Conservation (phyloP, 768 basidiomycete species). For the Pleurotus citrinopileatus region DNA sequence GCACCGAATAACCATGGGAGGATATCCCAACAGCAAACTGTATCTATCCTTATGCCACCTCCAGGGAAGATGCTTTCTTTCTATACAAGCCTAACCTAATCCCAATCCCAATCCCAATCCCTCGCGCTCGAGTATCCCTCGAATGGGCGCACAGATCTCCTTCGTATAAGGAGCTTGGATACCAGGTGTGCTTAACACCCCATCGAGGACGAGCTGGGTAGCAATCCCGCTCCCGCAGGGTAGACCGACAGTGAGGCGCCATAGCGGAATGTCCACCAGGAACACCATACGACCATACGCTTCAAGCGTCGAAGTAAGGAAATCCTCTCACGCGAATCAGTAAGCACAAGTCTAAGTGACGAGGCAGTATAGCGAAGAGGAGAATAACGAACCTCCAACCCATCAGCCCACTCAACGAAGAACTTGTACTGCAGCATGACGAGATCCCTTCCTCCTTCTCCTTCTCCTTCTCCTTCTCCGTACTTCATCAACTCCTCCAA, state of each 20-base stretch:
- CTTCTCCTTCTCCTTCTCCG: constrained; percentile 80
- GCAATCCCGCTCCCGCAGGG: constrained; percentile 98
- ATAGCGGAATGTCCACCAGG: constrained; percentile 83
- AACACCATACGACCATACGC: constrained; percentile 82
- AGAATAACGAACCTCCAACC: constrained; percentile 52
- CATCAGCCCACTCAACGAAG: constrained; percentile 85
- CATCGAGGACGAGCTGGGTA: constrained; percentile 82
- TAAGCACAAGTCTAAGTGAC: neutral
- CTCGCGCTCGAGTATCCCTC: constrained; percentile 65
- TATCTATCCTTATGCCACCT: too few species aligned
- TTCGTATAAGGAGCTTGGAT: constrained; percentile 85
- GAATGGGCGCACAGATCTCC: constrained; percentile 77
- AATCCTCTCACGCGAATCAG: constrained; percentile 73
- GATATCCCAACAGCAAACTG: too few species aligned
- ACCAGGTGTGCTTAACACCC: constrained; percentile 73
- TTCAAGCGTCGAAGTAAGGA: constrained; percentile 88
- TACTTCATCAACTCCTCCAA: constrained; percentile 94
- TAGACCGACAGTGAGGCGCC: constrained; percentile 87
- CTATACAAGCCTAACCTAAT: too few species aligned
- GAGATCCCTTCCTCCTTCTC: too few species aligned
- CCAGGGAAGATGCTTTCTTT: too few species aligned
- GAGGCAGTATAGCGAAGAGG: neutral
- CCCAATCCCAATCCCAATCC: constrained; percentile 71
- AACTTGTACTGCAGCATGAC: constrained; percentile 99
- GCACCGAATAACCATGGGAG: too few species aligned